Evolutionary conservation across 257 asterid species (phyloP).

Genomic region (Agastache rugosa): DNA sequence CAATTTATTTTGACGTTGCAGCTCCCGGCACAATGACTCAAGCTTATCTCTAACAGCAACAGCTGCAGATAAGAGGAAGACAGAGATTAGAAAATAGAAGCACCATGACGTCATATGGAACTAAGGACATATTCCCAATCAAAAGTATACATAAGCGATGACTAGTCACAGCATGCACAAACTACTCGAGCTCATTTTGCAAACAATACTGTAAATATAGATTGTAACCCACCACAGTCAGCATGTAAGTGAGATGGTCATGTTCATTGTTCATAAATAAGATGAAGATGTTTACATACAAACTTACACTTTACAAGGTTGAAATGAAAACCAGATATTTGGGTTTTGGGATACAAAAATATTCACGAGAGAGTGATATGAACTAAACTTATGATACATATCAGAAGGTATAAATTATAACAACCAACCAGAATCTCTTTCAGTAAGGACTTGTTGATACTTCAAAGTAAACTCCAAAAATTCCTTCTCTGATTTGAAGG

Average conservation of each 20-base stretch:
- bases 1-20: constrained; percentile 93
- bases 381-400: constrained; percentile 22
- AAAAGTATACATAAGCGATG: neutral
- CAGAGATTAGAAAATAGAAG: constrained; percentile 33
- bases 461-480: constrained; percentile 85
- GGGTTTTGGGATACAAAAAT: constrained; percentile 27
- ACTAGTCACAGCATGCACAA: constrained; percentile 26
- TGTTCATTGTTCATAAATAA: neutral
- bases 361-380: constrained; percentile 8
- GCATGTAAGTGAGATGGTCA: constrained; percentile 14
- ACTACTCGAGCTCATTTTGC: constrained; percentile 4
- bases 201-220: constrained; percentile 1
- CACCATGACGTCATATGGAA: neutral
- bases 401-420: constrained; percentile 25
- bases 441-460: constrained; percentile 87
- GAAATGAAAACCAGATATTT: constrained; percentile 5
- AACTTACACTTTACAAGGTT: neutral
- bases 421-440: constrained; percentile 92
- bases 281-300: neutral
- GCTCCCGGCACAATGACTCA: constrained; percentile 96
- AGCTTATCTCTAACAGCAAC: constrained; percentile 89
- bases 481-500: constrained; percentile 80
- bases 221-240: constrained; percentile 15
- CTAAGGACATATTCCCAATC: constrained; percentile 4
- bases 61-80: constrained; percentile 65